Base-by-base conservation (phyloP, 2,329 filamentous ascomycete genomes). In the Curvularia lunata region DNA sequence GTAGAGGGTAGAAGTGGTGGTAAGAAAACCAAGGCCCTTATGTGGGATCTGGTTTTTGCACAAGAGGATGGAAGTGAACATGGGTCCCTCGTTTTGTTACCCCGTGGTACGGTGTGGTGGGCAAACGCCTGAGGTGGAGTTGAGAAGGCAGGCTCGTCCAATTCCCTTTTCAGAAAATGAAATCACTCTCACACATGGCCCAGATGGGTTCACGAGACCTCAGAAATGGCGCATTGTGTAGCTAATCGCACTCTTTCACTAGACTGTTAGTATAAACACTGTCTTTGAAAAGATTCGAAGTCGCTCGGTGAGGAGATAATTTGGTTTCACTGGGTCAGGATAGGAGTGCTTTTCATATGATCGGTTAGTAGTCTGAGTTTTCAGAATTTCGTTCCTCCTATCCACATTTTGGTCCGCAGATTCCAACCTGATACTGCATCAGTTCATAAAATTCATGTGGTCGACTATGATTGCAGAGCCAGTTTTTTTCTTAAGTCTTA, bases 91-190 rank as follows among this genome's bases (percentile, higher is more conserved):
- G 8, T 5, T 45, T 21, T 23, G 6, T 27, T 2, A 3, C 13
- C 13, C 19, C 40, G 21, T 45, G 21, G 21, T 43, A 37, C 32
- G 0, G 32, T 6, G 16, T 6, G 5, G 16, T 34, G 49, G 18
- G 18, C 23, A 19, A 46, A 52, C n/a, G 18, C 4, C 45, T 27
- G 9, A 37, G 28, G 25, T 52, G 28, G 30, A 38, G 21, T 8
- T 46, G 10, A 16, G 6, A 25, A 52, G 19, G 21, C 8, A 23
- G 49, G 41, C 4, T 52, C 49, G 30, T 27, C 49, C 49, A 52
- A 52, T 52, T 27, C 49, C 5, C 16, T 25, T 34, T 25, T 5
- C 7, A 3, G 49, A 40, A 45, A 45, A 52, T 9, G 7, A 40
- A 49, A 40, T 49, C 19, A 48, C 19, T 9, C 38, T 4, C 21